Evolutionary conservation across 345 rosid genomes (phyloP).

Genomic region (Corymbia maculata): DNA sequence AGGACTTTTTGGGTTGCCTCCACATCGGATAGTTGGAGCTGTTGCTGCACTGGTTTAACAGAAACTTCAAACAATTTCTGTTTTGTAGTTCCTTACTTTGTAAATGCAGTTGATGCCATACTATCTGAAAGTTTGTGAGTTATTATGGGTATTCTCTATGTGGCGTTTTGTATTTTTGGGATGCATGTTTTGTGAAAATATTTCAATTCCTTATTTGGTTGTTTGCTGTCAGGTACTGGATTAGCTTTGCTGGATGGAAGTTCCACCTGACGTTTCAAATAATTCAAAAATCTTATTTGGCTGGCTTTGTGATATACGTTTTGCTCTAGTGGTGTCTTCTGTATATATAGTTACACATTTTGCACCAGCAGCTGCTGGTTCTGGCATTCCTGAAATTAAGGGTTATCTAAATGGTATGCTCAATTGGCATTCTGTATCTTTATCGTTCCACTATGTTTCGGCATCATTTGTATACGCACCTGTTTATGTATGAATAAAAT

Average conservation of each 20-base stretch:
- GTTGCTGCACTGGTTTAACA: neutral
- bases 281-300: conserved; percentile 87
- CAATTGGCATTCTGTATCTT: neutral
- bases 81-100: too few relatives aligned
- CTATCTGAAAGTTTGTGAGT: neutral
- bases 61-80: neutral
- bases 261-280: conserved; percentile 64
- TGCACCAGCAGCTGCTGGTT: too few relatives aligned
- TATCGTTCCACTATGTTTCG: neutral
- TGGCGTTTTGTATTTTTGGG: neutral
- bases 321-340: too few relatives aligned
- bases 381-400: conserved; percentile 97
- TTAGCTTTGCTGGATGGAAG: conserved; percentile 95
- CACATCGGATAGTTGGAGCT: neutral
- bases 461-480: neutral
- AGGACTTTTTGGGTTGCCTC: neutral
- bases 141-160: neutral
- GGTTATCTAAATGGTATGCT: conserved; percentile 89
- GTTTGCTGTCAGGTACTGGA: conserved; percentile 63
- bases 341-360: too few relatives aligned
- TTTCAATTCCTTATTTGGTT: neutral
- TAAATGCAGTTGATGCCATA: neutral
- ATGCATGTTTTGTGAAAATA: neutral
- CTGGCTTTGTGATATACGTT: too few relatives aligned
- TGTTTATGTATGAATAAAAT: too few relatives aligned